These are phyloP conservation scores for Austroboletus niveus DNA, from an alignment of 1,284 basidiomycete species.

Conservation along the genomic window DNA sequence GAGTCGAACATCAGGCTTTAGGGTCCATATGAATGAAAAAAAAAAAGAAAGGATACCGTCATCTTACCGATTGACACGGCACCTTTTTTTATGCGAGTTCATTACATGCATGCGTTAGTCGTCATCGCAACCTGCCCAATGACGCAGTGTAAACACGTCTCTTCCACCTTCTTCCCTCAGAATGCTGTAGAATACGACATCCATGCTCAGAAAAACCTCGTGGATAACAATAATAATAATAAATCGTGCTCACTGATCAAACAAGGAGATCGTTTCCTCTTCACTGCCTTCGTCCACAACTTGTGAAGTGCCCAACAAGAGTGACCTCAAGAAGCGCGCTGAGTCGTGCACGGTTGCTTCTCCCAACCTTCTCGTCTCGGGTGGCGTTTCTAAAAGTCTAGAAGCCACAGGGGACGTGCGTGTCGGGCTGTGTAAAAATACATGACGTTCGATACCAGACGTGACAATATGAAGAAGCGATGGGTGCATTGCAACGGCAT, in stretches of 20 bases:
- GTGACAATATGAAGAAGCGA: slow-evolving; percentile 63
- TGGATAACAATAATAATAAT: slow-evolving; percentile 9
- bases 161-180: slow-evolving; percentile 46
- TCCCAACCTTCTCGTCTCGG: slow-evolving; percentile 44
- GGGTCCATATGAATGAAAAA: slow-evolving; percentile 5
- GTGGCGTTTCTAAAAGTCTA: slow-evolving; percentile 42
- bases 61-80: too few relatives aligned
- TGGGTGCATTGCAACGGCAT: slow-evolving; percentile 70
- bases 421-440: slow-evolving; percentile 68
- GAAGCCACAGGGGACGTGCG: slow-evolving; percentile 47
- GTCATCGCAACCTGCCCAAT: slow-evolving; percentile 31
- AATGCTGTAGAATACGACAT: slow-evolving; percentile 34
- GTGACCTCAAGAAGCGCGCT: slow-evolving; percentile 36
- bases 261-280: slow-evolving; percentile 43
- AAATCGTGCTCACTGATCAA: slow-evolving; percentile 44
- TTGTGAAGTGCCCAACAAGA: slow-evolving; percentile 22
- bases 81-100: too few relatives aligned
- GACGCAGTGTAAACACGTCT: slow-evolving; percentile 48
- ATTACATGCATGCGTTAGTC: neutral
- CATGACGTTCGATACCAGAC: slow-evolving; percentile 66
- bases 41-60: too few relatives aligned
- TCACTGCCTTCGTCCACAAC: slow-evolving; percentile 37
- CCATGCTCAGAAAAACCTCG: slow-evolving; percentile 6
- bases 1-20: slow-evolving; percentile 8
- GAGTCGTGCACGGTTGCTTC: slow-evolving; percentile 30